Evolutionary conservation across 257 asterid genomes (phyloP).

Genomic region (Galeopsis tetrahit): DNA sequence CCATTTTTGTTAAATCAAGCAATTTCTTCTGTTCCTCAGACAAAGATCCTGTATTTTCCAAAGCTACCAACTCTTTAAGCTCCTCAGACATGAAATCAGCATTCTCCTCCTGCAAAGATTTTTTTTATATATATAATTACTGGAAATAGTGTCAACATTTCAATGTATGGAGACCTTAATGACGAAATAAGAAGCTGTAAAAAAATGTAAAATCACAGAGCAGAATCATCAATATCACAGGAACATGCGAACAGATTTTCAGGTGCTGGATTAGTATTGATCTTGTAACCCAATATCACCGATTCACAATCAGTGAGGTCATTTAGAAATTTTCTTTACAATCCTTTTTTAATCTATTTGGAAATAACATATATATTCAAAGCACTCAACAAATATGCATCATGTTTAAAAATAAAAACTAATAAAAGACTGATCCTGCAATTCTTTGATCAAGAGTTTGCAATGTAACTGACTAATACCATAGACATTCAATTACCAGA

Average conservation of each 20-base stretch:
- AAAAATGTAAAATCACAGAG: neutral
- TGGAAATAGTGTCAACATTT: neutral
- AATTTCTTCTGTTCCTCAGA: slow-evolving; percentile 49
- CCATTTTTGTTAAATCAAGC: slow-evolving; percentile 56
- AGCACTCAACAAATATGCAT: slow-evolving; percentile 16
- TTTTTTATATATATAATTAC: neutral
- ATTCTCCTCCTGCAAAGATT: slow-evolving; percentile 46
- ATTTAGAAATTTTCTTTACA: neutral
- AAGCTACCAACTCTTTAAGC: slow-evolving; percentile 45
- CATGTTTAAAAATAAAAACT: neutral
- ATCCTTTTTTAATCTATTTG: neutral
- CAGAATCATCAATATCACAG: slow-evolving; percentile 3
- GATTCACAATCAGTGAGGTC: slow-evolving; percentile 1
- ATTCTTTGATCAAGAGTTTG: slow-evolving; percentile 8
- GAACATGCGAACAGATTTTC: slow-evolving; percentile 16
- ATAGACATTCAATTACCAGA: slow-evolving; percentile 12
- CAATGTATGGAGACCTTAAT: too few relatives aligned
- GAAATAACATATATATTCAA: slow-evolving; percentile 15
- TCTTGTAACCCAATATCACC: neutral
- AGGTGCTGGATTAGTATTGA: slow-evolving; percentile 7
- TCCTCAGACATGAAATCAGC: slow-evolving; percentile 39
- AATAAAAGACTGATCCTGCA: slow-evolving; percentile 10
- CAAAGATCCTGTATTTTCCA: slow-evolving; percentile 44
- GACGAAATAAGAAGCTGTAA: slow-evolving; percentile 15
- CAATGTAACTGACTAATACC: slow-evolving; percentile 1